Conservation (phyloP, 257 asterid species). For the Solanum acaule region DNA sequence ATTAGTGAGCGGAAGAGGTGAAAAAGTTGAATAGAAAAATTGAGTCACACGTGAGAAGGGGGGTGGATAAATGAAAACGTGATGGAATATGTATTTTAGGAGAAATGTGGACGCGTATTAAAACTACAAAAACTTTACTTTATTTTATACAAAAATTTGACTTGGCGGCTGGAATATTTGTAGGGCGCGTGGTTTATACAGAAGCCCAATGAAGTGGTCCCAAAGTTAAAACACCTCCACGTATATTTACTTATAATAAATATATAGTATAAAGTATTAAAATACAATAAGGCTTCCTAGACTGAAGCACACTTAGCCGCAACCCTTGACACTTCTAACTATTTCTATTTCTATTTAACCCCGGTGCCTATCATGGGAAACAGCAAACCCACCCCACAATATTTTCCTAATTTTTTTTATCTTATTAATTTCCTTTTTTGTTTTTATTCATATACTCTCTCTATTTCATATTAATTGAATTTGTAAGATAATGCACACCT, state of each 20-base stretch:
- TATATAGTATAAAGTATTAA: background rate
- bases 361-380: background rate
- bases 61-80: slow-evolving; percentile 23
- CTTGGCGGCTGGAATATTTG: slow-evolving; percentile 42
- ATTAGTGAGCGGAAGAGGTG: background rate
- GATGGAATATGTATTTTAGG: slow-evolving; percentile 5
- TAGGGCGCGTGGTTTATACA: slow-evolving; percentile 31
- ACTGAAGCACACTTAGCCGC: background rate
- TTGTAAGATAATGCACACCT: too few species aligned
- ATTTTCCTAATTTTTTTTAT: background rate
- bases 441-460: background rate
- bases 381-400: background rate
- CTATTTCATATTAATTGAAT: too few species aligned
- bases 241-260: slow-evolving; percentile 12
- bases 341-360: background rate
- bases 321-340: background rate
- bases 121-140: background rate
- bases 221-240: slow-evolving; percentile 25
- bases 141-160: background rate
- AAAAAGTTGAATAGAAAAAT: background rate
- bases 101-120: background rate
- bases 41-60: background rate
- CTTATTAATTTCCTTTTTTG: background rate
- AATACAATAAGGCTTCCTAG: background rate
- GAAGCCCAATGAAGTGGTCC: slow-evolving; percentile 60